These are phyloP conservation scores for Trypanosoma lewisi DNA, from an alignment of 208 protist species.

Conservation along the genomic window DNA sequence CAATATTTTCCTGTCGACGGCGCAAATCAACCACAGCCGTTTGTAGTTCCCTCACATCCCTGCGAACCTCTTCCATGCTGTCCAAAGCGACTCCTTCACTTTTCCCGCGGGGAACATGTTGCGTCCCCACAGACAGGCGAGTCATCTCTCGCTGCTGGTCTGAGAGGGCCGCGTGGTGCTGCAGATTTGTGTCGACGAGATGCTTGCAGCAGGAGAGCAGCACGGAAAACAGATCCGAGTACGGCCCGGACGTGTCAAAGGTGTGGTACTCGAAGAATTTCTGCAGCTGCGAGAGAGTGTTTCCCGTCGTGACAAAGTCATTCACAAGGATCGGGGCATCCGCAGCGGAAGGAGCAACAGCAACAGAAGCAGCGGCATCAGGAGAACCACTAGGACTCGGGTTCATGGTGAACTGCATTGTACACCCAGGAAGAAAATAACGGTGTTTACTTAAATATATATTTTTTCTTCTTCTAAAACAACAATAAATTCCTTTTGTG, in stretches of 20 bases:
- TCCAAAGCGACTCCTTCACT: background rate
- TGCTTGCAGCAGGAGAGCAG: constrained; percentile 62
- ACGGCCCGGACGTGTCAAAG: constrained; percentile 72
- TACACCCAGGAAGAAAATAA: constrained; percentile 3
- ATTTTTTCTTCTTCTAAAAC: too few relatives aligned
- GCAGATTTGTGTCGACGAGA: constrained; percentile 41
- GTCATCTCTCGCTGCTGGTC: constrained; percentile 18
- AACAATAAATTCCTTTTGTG: too few relatives aligned
- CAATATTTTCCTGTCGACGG: constrained; percentile 4
- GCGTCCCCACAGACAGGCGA: constrained; percentile 17
- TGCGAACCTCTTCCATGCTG: constrained; percentile 2
- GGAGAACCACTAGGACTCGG: background rate
- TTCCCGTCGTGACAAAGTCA: constrained; percentile 3
- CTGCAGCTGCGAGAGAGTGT: constrained; percentile 42
- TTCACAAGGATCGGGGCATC: background rate
- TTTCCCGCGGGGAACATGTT: background rate
- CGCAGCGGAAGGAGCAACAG: background rate
- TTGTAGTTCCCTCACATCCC: background rate
- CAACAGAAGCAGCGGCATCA: background rate
- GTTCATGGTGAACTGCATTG: constrained; percentile 7
- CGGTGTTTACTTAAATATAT: too few relatives aligned
- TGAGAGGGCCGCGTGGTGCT: constrained; percentile 18
- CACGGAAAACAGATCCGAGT: constrained; percentile 67
- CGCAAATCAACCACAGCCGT: constrained; percentile 1
- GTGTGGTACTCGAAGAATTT: constrained; percentile 47